phyloP scores from a whole-genome alignment of 352 stramenopile genomes.

The Globisporangium echinulatum region DNA sequence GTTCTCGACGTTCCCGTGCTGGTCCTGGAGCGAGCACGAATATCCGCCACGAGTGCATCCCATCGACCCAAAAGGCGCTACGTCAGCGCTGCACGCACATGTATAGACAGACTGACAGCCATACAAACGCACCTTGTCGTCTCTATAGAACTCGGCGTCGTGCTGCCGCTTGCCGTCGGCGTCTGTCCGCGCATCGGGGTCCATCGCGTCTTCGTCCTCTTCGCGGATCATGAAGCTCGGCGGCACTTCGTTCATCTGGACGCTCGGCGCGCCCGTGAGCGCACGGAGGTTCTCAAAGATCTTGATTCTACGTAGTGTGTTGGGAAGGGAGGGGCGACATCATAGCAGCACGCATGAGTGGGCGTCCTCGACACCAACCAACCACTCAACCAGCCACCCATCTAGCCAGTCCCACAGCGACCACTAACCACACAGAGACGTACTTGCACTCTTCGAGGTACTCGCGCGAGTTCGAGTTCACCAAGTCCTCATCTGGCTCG shows the following conservation, averaged over 20 bases:
- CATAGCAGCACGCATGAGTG: too few species aligned
- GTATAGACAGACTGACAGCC: not conserved
- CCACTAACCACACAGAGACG: constrained; percentile 5
- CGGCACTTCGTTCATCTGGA: constrained; percentile 75
- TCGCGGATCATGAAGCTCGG: constrained; percentile 68
- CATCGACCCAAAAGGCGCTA: not conserved
- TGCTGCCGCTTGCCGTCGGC: constrained; percentile 68
- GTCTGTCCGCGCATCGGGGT: constrained; percentile 62
- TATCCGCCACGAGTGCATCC: not conserved
- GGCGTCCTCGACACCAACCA: too few species aligned
- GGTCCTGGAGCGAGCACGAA: constrained; percentile 19
- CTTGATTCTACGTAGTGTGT: constrained; percentile 37
- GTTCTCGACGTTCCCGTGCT: constrained; percentile 49
- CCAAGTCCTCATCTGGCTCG: constrained; percentile 64
- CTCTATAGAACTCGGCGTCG: constrained; percentile 77
- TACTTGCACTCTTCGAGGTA: constrained; percentile 87
- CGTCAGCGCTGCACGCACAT: not conserved
- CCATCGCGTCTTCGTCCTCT: constrained; percentile 70
- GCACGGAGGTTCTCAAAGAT: constrained; percentile 81
- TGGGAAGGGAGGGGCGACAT: too few species aligned
- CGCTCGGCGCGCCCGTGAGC: constrained; percentile 65
- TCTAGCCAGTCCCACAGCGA: too few species aligned
- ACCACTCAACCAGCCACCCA: not conserved
- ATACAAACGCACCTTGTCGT: constrained; percentile 48
- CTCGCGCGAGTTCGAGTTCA: constrained; percentile 80